Evolutionary conservation across 352 stramenopile species (phyloP), one percentile per base, ranked within the genome.

Genomic region (Thalassiosira mediterranea): DNA sequence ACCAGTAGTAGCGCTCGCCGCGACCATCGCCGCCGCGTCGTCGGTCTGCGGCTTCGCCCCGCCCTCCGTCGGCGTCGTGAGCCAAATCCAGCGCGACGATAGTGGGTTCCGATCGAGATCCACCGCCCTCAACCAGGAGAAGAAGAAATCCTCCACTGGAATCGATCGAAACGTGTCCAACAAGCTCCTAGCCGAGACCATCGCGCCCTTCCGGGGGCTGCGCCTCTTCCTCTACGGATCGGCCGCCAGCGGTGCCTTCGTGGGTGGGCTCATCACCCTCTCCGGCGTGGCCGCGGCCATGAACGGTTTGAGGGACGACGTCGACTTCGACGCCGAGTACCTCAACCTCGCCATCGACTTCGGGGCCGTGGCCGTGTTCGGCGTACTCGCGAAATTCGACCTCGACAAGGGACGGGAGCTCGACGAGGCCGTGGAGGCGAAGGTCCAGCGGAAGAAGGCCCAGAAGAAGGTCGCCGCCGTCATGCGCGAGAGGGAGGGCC

Each of bases 281-380:
- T 71, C 66, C 15, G 82, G 79, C 31, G 73, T 86, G 0, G 44
- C 76, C 2, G 86, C 86, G 4, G 71, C 57, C 8, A 46, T 85
- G 21, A 83, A 44, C 51, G 78, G 74, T 38, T 49, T 69, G 5
- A 70, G 83, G 42, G 65, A 59, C 8, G 86, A 91, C 59, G 71
- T 91, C 1, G 81, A 91, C 66, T 46, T 91, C 15, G 83, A 90
- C 44, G 77, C 72, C 0, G 83, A 90, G 63, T 87, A 88, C 17
- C 23, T 89, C 2, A 91, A 91, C 61, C 62, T 92, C 29, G 86
- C 77, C 17, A 90, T 92, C 53, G 86, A 92, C 64, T 92, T 92
- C 72, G 86, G 83, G n/a, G 83, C 83, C 11, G 86, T 88, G 8
- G 63, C 77, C n/a, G 26, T 79, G 0, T 88, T 91, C 72, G 83